Evolutionary conservation across 164 flowering plant genomes (phyloP).

Genomic region (Vitis cinerea): DNA sequence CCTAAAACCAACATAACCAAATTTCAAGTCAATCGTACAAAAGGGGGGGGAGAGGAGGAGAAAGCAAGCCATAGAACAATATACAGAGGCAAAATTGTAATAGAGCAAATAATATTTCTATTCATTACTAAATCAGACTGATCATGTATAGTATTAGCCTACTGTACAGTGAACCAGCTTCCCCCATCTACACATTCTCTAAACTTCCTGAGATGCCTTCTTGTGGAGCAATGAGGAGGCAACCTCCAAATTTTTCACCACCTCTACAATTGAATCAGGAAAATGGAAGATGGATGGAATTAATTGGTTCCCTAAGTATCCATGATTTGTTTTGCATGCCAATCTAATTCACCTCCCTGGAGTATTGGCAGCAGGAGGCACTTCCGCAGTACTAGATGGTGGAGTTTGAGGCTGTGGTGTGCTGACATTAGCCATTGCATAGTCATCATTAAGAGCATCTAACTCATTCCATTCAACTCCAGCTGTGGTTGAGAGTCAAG

Average conservation of each 20-base stretch:
- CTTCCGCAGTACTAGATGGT: conserved; percentile 37
- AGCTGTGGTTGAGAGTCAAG: conserved; percentile 43
- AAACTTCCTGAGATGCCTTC: neutral
- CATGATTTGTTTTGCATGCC: neutral
- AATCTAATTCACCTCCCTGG: conserved; percentile 19
- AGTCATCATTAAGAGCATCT: conserved; percentile 44
- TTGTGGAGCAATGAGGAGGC: neutral
- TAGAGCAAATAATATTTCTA: neutral
- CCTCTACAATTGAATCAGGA: neutral
- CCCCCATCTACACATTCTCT: neutral
- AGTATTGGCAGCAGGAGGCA: conserved; percentile 32
- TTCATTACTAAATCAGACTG: conserved; percentile 2
- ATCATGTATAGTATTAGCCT: neutral
- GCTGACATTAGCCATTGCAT: conserved; percentile 36
- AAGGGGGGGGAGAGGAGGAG: no score
- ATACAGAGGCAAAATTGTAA: conserved; percentile 4
- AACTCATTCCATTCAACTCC: conserved; percentile 57
- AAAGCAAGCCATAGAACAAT: neutral
- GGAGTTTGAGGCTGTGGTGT: conserved; percentile 56
- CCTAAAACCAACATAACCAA: neutral
- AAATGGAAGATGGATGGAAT: neutral
- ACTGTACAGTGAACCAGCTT: conserved; percentile 19
- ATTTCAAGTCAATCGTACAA: neutral
- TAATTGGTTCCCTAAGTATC: neutral
- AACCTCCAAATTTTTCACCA: conserved; percentile 5